Evolutionary conservation across 495 filamentous ascomycete species (phyloP).

Genomic region (Poronia punctata): DNA sequence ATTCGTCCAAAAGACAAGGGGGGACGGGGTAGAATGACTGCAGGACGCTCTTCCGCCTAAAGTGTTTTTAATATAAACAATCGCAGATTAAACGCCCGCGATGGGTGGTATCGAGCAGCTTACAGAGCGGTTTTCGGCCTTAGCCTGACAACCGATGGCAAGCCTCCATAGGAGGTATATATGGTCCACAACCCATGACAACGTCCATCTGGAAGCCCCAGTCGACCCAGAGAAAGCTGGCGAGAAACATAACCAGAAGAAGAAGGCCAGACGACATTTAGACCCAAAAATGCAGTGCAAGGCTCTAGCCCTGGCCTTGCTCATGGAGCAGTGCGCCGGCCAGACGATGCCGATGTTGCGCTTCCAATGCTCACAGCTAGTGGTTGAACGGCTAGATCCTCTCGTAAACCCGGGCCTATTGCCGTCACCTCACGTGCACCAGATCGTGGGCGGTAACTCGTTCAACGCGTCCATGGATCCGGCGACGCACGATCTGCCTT

Average conservation of each 20-base stretch:
- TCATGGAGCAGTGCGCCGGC: slow-evolving; percentile 23
- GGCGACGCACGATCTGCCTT: slow-evolving; percentile 18
- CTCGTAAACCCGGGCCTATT: slow-evolving; percentile 51
- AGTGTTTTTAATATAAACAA: slow-evolving; percentile 26
- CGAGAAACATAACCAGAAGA: slow-evolving; percentile 12
- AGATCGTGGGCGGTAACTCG: slow-evolving; percentile 35
- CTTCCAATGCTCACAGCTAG: slow-evolving; percentile 35
- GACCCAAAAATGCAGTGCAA: slow-evolving; percentile 35
- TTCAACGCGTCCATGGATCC: slow-evolving; percentile 31
- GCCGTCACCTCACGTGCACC: slow-evolving; percentile 33
- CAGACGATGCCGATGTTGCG: slow-evolving; percentile 28
- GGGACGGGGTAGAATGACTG: slow-evolving; percentile 5
- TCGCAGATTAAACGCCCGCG: slow-evolving; percentile 21
- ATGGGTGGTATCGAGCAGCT: slow-evolving; percentile 20
- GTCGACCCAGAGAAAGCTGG: slow-evolving; percentile 11
- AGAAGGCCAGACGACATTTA: slow-evolving; percentile 8
- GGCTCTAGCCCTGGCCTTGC: slow-evolving; percentile 26
- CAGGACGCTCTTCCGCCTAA: slow-evolving; percentile 24
- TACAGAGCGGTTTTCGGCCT: slow-evolving; percentile 2
- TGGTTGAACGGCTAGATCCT: slow-evolving; percentile 57
- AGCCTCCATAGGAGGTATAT: slow-evolving; percentile 15
- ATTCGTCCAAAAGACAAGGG: slow-evolving; percentile 11
- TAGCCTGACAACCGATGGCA: not conserved
- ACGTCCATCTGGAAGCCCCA: slow-evolving; percentile 4
- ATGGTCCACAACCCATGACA: slow-evolving; percentile 10